Conservation (phyloP, 1,284 basidiomycete genomes). For the Rhodotorula mucilaginosa region DNA sequence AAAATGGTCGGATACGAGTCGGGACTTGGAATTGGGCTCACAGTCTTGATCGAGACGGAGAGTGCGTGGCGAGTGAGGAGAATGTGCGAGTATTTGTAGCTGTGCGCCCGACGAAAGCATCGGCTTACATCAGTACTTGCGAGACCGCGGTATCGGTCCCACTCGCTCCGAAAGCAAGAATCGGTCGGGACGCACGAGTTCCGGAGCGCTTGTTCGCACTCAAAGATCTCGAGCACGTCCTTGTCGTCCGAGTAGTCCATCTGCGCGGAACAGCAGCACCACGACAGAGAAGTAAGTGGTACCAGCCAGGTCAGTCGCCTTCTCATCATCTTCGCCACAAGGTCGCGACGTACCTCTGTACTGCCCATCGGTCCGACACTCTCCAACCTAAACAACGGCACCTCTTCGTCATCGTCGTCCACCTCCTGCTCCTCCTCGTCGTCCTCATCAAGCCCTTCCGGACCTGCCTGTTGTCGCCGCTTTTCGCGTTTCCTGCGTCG, state of each 20-base stretch:
- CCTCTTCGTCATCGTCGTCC: constrained; percentile 43
- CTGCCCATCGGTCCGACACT: constrained; percentile 76
- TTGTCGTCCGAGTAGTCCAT: constrained; percentile 90
- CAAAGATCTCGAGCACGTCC: constrained; percentile 83
- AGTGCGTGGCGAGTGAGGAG: constrained; percentile 67
- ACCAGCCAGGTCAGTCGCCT: background rate
- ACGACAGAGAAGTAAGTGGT: too few relatives aligned
- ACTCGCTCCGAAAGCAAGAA: background rate
- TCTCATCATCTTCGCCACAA: background rate
- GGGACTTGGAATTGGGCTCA: constrained; percentile 4
- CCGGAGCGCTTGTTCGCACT: constrained; percentile 65
- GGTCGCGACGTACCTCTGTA: constrained; percentile 61
- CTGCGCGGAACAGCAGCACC: too few relatives aligned
- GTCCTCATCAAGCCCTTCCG: constrained; percentile 3
- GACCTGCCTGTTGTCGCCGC: background rate
- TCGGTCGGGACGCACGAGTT: constrained; percentile 62
- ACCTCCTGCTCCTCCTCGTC: constrained; percentile 21
- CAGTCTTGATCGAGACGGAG: constrained; percentile 73
- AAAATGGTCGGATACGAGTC: background rate
- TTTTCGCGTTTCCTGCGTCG: background rate
- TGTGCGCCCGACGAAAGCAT: constrained; percentile 46
- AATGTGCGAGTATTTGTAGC: constrained; percentile 76
- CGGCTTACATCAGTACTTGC: background rate
- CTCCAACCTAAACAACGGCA: constrained; percentile 69
- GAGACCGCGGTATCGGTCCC: too few relatives aligned